Evolutionary conservation across 352 stramenopile species (phyloP).

Genomic region (Thraustochytrium sp.): DNA sequence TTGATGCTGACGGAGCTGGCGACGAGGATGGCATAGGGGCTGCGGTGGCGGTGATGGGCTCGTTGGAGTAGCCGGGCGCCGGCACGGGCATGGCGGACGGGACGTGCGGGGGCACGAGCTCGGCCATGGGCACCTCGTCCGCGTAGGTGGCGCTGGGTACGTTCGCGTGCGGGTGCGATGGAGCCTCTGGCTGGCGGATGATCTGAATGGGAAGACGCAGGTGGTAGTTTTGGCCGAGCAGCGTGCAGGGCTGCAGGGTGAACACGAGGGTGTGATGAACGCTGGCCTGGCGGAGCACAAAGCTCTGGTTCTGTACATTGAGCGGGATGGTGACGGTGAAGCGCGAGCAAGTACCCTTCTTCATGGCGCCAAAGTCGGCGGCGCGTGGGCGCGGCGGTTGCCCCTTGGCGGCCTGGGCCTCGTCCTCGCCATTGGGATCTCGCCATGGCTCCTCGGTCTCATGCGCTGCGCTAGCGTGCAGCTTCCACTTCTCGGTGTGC

Average conservation of each 20-base stretch:
- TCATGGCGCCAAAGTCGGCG: background rate
- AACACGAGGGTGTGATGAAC: background rate
- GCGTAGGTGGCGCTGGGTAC: too few species aligned
- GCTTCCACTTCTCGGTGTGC: background rate
- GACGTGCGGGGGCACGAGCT: too few species aligned
- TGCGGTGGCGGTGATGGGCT: too few species aligned
- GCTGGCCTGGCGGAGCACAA: background rate
- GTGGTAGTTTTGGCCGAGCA: background rate
- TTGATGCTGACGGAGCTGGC: too few species aligned
- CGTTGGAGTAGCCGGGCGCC: too few species aligned
- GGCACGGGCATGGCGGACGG: too few species aligned
- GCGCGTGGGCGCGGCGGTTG: too few species aligned
- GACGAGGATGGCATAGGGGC: too few species aligned
- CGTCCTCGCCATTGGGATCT: background rate
- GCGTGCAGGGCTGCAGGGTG: background rate
- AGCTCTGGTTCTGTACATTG: background rate
- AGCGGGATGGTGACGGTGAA: background rate
- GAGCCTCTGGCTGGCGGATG: too few species aligned
- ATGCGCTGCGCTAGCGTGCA: background rate
- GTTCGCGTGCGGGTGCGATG: too few species aligned
- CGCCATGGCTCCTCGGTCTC: background rate
- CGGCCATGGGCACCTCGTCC: too few species aligned
- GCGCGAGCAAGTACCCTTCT: background rate
- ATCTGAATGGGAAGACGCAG: constrained; percentile 10
- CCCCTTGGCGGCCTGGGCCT: background rate